Percentiles rank a stretch among this genome's conserved stretches.
phyloP scores from a whole-genome alignment of 495 filamentous ascomycete species.

The Talaromyces ruber region DNA sequence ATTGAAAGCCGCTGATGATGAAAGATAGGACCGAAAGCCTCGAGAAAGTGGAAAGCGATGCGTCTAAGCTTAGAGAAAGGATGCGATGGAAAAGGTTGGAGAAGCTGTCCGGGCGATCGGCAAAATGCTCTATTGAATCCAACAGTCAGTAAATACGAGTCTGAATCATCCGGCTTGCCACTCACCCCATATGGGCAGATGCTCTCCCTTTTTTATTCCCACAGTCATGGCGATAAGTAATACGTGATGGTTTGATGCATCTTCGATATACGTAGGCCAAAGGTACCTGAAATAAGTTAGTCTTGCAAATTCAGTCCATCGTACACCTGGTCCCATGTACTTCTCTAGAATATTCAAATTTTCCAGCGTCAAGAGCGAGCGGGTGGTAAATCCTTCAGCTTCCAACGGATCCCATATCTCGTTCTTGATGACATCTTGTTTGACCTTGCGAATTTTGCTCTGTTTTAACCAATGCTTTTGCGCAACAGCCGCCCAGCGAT shows the following conservation, averaged over 20 bases:
- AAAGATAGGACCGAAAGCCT: slow-evolving; percentile 77
- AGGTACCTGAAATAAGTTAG: slow-evolving; percentile 53
- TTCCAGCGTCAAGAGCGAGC: slow-evolving; percentile 74
- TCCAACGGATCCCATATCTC: slow-evolving; percentile 91
- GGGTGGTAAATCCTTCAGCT: slow-evolving; percentile 65
- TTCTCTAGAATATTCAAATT: slow-evolving; percentile 85
- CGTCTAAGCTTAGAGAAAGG: slow-evolving; percentile 80
- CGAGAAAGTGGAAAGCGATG: slow-evolving; percentile 58
- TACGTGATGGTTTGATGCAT: slow-evolving; percentile 84
- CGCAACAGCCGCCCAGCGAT: slow-evolving; percentile 73
- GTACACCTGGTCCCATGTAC: slow-evolving; percentile 28
- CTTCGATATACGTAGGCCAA: slow-evolving; percentile 87
- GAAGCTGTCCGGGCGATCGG: slow-evolving; percentile 71
- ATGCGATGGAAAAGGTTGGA: slow-evolving; percentile 84
- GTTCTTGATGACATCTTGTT: slow-evolving; percentile 74
- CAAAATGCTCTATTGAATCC: slow-evolving; percentile 54
- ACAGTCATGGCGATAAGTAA: slow-evolving; percentile 76
- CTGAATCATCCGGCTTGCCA: background rate
- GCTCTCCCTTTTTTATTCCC: slow-evolving; percentile 81
- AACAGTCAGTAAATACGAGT: slow-evolving; percentile 12
- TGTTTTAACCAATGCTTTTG: slow-evolving; percentile 74
- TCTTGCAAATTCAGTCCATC: background rate
- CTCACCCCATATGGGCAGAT: slow-evolving; percentile 77
- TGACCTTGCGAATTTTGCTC: slow-evolving; percentile 61
- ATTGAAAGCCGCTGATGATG: slow-evolving; percentile 87